Evolutionary conservation across 345 rosid species (phyloP), one percentile per base, ranked within the genome.

Genomic region (Garcia nutans): DNA sequence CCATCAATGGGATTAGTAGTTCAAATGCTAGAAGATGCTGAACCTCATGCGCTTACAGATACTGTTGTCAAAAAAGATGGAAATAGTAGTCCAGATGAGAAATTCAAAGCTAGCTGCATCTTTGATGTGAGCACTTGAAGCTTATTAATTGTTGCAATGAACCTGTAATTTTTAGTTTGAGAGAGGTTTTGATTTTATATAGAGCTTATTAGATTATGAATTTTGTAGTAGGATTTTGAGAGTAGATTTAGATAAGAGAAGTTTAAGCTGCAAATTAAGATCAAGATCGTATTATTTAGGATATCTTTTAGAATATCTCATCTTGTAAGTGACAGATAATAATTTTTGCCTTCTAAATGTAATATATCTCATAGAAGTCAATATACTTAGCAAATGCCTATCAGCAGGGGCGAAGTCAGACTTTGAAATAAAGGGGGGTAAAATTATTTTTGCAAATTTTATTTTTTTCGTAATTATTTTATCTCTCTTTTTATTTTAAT

Each of bases 1-100:
- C 98, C 96, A 31, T 86, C 86, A 8, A 94, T 91, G 96, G 86
- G 92, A 75, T 82, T 80, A 78, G 96, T 94, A 22, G 96, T 94
- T 68, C 87, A 87, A 60, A 92, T 92, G 94, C 84, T 94, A 16
- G 93, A 94, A 83, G 92, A 88, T 50, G 88, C 87, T 61, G 82
- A 85, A 68, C 87, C 88, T 44, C 76, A 82, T 68, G 57, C 65
- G 62, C 82, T 83, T 61, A 70, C 78, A 0, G 64, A 75, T 69
- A 57, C 71, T 31, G 72, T 79, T 1, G 81, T 78, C 20, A 26
- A 74, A 22, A 77, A 70, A 11, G 70, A 65, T 42, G 72, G 42
- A 73, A 75, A 73, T 52, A 57, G 71, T 45, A 57, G 74, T 54
- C 45, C 66, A 17, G 22, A 28, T 31, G 37, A 50, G 68, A 70